Percentiles rank a stretch among this genome's conserved stretches.
Conservation (phyloP, 2,329 filamentous ascomycete genomes). For the Ascochyta fabae region DNA sequence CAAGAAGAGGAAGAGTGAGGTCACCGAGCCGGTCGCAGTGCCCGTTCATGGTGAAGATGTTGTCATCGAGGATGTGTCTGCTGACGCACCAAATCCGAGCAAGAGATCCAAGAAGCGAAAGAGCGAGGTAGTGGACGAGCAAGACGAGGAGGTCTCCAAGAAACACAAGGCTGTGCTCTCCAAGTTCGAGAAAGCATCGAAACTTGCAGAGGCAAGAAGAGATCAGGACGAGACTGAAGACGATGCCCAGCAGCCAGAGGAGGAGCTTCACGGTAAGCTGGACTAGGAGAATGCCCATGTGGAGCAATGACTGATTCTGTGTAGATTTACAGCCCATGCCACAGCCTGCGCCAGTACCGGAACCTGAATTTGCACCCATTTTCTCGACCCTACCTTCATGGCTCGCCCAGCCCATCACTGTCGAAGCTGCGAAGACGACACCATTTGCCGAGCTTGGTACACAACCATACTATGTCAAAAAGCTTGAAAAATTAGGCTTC, state of each 20-base stretch:
- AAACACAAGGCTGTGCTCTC: slow-evolving; percentile 51
- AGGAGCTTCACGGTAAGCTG: slow-evolving; percentile 60
- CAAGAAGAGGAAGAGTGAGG: slow-evolving; percentile 2
- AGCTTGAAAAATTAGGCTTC: slow-evolving; percentile 73
- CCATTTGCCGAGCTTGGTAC: slow-evolving; percentile 72
- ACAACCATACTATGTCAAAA: slow-evolving; percentile 63
- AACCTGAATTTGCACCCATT: slow-evolving; percentile 65
- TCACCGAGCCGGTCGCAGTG: neutral
- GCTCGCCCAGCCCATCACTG: slow-evolving; percentile 77
- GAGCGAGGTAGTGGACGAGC: slow-evolving; percentile 31
- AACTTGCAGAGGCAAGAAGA: slow-evolving; percentile 34
- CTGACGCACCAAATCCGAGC: slow-evolving; percentile 22
- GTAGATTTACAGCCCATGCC: slow-evolving; percentile 78
- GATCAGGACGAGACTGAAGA: slow-evolving; percentile 23
- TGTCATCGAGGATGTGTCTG: slow-evolving; percentile 12
- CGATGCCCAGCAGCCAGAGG: slow-evolving; percentile 46
- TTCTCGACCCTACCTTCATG: slow-evolving; percentile 82
- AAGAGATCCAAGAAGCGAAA: slow-evolving; percentile 48
- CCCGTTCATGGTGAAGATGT: slow-evolving; percentile 2
- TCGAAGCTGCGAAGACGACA: slow-evolving; percentile 65
- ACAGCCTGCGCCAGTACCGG: slow-evolving; percentile 71
- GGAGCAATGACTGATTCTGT: neutral
- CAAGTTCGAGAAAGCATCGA: slow-evolving; percentile 54
- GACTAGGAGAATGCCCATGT: neutral
- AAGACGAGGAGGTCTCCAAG: slow-evolving; percentile 41